A percentile compares a stretch with the other conserved stretches of the same genome.
Evolutionary conservation across 1,139 yeast species (phyloP).

Genomic region (Lodderomyces beijingensis): DNA sequence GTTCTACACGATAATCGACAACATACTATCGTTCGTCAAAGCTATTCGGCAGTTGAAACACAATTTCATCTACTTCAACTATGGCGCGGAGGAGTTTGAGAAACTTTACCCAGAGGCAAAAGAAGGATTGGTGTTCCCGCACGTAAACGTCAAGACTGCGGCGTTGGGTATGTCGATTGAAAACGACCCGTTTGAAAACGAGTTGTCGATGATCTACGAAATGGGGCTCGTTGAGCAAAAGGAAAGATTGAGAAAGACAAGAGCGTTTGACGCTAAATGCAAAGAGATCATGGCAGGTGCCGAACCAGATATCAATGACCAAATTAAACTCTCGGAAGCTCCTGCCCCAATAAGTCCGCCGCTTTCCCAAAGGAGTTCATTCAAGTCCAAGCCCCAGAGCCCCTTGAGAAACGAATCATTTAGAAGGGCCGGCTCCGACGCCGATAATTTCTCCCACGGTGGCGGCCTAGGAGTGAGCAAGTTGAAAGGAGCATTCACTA

Average conservation of each 20-base stretch:
- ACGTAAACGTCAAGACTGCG: constrained; percentile 26
- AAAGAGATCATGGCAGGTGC: constrained; percentile 13
- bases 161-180: constrained; percentile 36
- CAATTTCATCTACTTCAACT: constrained; percentile 43
- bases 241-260: constrained; percentile 26
- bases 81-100: constrained; percentile 34
- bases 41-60: constrained; percentile 51
- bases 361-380: not conserved
- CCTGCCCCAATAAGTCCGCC: constrained; percentile 7
- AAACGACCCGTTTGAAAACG: constrained; percentile 42
- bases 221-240: constrained; percentile 37
- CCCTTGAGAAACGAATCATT: constrained; percentile 4
- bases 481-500: constrained; percentile 1
- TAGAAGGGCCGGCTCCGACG: no score
- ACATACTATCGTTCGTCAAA: constrained; percentile 57
- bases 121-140: constrained; percentile 28
- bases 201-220: constrained; percentile 34
- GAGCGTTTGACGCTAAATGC: constrained; percentile 28
- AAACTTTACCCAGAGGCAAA: constrained; percentile 32
- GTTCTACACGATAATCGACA: constrained; percentile 64
- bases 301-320: constrained; percentile 17
- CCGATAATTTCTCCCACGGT: not conserved
- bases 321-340: constrained; percentile 13
- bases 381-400: constrained; percentile 3
- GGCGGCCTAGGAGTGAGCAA: not conserved